phyloP scores from a whole-genome alignment of 2,329 filamentous ascomycete genomes.

The Cordyceps javanica region DNA sequence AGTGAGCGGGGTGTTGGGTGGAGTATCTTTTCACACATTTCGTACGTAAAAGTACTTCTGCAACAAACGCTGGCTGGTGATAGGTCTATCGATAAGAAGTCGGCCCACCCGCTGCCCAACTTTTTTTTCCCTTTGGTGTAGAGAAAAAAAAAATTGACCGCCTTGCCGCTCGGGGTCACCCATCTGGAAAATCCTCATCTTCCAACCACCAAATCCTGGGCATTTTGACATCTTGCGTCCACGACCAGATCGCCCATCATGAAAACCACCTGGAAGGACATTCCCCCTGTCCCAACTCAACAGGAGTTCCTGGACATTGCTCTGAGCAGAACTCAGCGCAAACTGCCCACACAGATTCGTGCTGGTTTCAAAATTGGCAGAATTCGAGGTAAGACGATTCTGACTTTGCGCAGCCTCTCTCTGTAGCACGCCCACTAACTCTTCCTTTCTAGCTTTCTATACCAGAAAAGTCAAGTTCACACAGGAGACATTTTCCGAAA shows the following conservation, averaged over 20 bases:
- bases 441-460: conserved; percentile 66
- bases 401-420: not conserved
- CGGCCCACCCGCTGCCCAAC: conserved; percentile 11
- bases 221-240: conserved; percentile 8
- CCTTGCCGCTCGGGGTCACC: conserved; percentile 14
- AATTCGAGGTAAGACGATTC: conserved; percentile 55
- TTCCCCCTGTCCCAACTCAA: conserved; percentile 81
- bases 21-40: conserved; percentile 1
- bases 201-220: conserved; percentile 8
- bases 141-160: conserved; percentile 30
- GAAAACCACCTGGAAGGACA: conserved; percentile 67
- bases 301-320: conserved; percentile 98
- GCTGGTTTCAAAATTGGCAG: conserved; percentile 90
- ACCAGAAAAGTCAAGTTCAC: conserved; percentile 98
- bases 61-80: not conserved
- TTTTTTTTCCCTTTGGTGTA: conserved; percentile 6
- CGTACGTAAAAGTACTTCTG: not conserved
- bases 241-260: conserved; percentile 35
- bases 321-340: conserved; percentile 84
- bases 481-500: conserved; percentile 92
- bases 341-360: conserved; percentile 91
- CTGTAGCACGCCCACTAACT: conserved; percentile 8
- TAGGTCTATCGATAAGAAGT: conserved; percentile 22
- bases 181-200: conserved; percentile 12
- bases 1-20: not conserved